Percentiles rank a stretch among this genome's conserved stretches.
Conservation (phyloP, 768 basidiomycete genomes). For the Rhizopogon sp. region DNA sequence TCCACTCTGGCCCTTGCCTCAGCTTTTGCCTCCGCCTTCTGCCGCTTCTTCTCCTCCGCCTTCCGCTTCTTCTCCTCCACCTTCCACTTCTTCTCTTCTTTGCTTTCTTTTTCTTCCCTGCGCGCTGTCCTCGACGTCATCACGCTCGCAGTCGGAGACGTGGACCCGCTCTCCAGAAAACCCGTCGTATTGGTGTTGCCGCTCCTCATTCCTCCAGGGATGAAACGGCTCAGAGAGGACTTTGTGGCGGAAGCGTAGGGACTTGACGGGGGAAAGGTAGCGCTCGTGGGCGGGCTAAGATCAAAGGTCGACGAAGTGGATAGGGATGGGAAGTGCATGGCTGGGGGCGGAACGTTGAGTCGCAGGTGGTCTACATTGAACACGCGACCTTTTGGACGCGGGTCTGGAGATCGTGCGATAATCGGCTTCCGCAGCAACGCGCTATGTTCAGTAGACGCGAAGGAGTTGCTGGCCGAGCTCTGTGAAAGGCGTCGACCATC, state of each 20-base stretch:
- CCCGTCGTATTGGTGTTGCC: conserved; percentile 6
- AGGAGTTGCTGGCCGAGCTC: conserved; percentile 18
- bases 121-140: conserved; percentile 10
- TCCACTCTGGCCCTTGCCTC: conserved; percentile 34
- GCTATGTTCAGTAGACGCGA: conserved; percentile 11
- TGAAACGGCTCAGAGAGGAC: conserved; percentile 22
- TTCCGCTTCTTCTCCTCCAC: conserved; percentile 42
- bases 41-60: conserved; percentile 37
- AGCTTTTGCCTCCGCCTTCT: conserved; percentile 38
- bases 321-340: conserved; percentile 11
- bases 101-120: conserved; percentile 21
- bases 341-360: conserved; percentile 21
- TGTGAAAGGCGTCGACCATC: conserved; percentile 9
- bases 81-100: conserved; percentile 39
- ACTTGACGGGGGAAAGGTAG: neutral
- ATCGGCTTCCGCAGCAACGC: neutral
- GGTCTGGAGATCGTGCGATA: neutral
- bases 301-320: conserved; percentile 9
- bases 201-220: conserved; percentile 17
- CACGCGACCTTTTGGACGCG: conserved; percentile 16
- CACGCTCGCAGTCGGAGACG: conserved; percentile 16
- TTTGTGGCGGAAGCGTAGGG: conserved; percentile 8
- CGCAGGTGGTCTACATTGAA: conserved; percentile 24
- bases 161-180: conserved; percentile 2
- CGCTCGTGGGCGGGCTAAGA: neutral